Conservation (phyloP, 768 basidiomycete species). For the Leccinum sublutescens region DNA sequence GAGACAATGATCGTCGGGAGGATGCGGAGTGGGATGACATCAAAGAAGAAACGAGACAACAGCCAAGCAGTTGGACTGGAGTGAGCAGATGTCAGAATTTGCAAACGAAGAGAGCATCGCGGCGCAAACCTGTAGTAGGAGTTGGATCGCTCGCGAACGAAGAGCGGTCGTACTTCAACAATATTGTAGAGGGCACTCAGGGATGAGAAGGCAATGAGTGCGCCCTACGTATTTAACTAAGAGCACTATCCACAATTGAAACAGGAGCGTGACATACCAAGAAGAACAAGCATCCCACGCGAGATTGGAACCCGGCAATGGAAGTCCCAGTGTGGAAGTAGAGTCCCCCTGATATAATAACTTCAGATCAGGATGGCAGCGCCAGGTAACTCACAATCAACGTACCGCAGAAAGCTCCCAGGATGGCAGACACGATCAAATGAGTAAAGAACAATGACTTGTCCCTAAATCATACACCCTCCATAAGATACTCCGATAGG, state of each 20-base stretch:
- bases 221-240: constrained; percentile 51
- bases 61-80: constrained; percentile 89
- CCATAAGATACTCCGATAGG: background rate
- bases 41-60: constrained; percentile 82
- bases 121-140: constrained; percentile 72
- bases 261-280: constrained; percentile 43
- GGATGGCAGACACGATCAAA: constrained; percentile 58
- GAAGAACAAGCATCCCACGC: constrained; percentile 96
- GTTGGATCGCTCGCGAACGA: constrained; percentile 85
- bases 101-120: background rate
- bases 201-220: constrained; percentile 87
- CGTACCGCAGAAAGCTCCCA: constrained; percentile 86
- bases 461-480: constrained; percentile 48
- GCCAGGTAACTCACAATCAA: background rate
- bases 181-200: constrained; percentile 89
- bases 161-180: constrained; percentile 78
- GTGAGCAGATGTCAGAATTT: constrained; percentile 1
- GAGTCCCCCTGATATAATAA: constrained; percentile 58
- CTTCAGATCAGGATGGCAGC: background rate
- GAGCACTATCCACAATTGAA: background rate
- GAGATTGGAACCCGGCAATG: constrained; percentile 91
- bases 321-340: constrained; percentile 78
- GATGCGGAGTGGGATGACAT: constrained; percentile 84
- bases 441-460: constrained; percentile 83
- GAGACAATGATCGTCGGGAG: constrained; percentile 42